These are phyloP conservation scores for Amanita thiersii DNA, from an alignment of 768 basidiomycete species.

Conservation along the genomic window DNA sequence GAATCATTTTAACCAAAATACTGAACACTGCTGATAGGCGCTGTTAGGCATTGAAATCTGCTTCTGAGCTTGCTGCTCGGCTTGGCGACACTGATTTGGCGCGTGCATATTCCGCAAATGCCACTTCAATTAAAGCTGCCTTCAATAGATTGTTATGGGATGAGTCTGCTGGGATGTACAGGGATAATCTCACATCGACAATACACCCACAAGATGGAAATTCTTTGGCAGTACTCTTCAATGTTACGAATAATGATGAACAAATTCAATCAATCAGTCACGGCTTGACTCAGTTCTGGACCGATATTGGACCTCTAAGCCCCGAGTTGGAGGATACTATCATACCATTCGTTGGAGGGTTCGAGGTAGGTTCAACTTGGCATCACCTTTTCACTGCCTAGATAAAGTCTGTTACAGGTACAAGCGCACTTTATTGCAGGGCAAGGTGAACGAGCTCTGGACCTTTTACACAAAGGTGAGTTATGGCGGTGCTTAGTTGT, in stretches of 20 bases:
- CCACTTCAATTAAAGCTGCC: slow-evolving; percentile 35
- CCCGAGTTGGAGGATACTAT: slow-evolving; percentile 54
- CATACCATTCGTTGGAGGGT: slow-evolving; percentile 49
- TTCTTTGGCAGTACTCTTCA: slow-evolving; percentile 46
- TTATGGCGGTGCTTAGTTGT: no score
- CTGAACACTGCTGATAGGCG: slow-evolving; percentile 2
- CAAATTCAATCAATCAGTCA: slow-evolving; percentile 36
- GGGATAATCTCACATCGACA: slow-evolving; percentile 45
- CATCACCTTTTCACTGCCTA: background rate
- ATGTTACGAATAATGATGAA: slow-evolving; percentile 34
- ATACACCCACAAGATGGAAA: slow-evolving; percentile 52
- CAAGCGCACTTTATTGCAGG: slow-evolving; percentile 52
- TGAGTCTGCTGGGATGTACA: slow-evolving; percentile 37
- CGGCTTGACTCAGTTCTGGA: slow-evolving; percentile 45
- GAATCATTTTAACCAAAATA: no score
- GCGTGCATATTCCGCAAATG: slow-evolving; percentile 32
- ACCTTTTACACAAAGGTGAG: no score
- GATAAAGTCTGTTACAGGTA: slow-evolving; percentile 23
- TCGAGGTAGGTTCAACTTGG: slow-evolving; percentile 35
- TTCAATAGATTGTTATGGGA: slow-evolving; percentile 51
- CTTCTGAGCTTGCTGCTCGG: slow-evolving; percentile 32
- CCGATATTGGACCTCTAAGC: slow-evolving; percentile 39
- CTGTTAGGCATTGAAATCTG: slow-evolving; percentile 41
- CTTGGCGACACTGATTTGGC: slow-evolving; percentile 27
- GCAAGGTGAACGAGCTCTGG: slow-evolving; percentile 42